A percentile compares a stretch with the other conserved stretches of the same genome.
Evolutionary conservation across 2,329 filamentous ascomycete genomes (phyloP).

Genomic region (Penicillium vulpinum): DNA sequence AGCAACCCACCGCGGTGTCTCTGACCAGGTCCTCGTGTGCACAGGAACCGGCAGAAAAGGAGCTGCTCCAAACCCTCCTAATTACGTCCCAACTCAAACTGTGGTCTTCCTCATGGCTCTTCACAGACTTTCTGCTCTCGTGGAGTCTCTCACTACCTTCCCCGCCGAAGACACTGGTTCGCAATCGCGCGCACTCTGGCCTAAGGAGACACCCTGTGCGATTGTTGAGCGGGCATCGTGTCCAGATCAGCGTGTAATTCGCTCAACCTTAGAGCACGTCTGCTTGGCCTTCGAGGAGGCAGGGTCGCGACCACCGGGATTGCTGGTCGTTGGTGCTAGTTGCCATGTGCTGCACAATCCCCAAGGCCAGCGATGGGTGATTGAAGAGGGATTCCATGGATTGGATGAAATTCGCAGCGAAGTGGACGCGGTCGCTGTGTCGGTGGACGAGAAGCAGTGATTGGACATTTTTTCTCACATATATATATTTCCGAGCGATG

Average conservation of each 20-base stretch:
- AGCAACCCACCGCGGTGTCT: conserved; percentile 81
- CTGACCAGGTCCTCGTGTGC: conserved; percentile 93
- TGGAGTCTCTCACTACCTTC: conserved; percentile 63
- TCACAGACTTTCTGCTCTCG: conserved; percentile 74
- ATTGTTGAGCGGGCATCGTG: conserved; percentile 93
- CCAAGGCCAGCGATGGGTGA: conserved; percentile 68
- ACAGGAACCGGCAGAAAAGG: conserved; percentile 94
- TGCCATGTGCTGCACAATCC: conserved; percentile 73
- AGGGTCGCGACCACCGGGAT: conserved; percentile 82
- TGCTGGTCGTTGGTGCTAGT: conserved; percentile 80
- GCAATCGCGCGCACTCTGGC: conserved; percentile 56
- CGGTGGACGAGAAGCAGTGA: conserved; percentile 14
- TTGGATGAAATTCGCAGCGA: conserved; percentile 56
- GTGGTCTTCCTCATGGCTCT: conserved; percentile 95
- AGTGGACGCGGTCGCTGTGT: conserved; percentile 18
- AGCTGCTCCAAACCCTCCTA: conserved; percentile 75
- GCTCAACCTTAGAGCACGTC: conserved; percentile 79
- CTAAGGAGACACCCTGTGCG: conserved; percentile 77
- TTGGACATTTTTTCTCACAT: neutral
- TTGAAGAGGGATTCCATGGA: conserved; percentile 83
- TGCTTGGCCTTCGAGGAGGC: conserved; percentile 82
- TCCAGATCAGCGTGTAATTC: conserved; percentile 87
- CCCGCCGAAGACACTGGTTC: conserved; percentile 29
- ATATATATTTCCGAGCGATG: conserved; percentile 11
- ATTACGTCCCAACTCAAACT: conserved; percentile 73